Percentiles rank a stretch among this genome's conserved stretches.
Conservation (phyloP, 345 rosid species). For the Corymbia maculata region DNA sequence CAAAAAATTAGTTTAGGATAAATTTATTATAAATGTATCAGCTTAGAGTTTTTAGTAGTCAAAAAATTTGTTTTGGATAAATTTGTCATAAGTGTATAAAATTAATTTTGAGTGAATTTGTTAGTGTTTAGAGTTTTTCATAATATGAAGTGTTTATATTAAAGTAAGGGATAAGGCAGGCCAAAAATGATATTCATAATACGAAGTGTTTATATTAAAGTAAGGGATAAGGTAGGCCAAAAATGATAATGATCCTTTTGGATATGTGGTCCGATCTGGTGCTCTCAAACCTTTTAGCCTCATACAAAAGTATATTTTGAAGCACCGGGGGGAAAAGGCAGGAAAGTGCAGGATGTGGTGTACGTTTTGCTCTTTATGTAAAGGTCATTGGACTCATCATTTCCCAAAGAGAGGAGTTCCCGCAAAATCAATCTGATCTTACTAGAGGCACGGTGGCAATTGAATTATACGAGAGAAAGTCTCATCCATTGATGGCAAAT, state of each 20-base stretch:
- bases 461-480: neutral
- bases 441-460: neutral
- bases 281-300: neutral
- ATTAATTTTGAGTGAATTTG: no score
- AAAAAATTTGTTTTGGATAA: no score
- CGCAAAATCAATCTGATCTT: neutral
- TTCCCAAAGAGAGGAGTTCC: neutral
- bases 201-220: neutral
- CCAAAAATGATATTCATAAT: neutral
- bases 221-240: neutral
- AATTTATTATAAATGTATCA: no score
- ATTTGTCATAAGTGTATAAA: no score
- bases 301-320: neutral
- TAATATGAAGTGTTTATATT: no score
- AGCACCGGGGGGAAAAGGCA: neutral
- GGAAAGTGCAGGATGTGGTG: neutral
- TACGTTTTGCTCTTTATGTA: neutral
- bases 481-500: neutral
- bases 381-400: neutral
- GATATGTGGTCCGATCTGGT: neutral
- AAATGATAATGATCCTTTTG: neutral
- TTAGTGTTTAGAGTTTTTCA: no score
- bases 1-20: no score
- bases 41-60: accelerated
- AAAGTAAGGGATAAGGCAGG: neutral